Evolutionary conservation across 768 basidiomycete species (phyloP).

Genomic region (Clitopilus hobsonii): DNA sequence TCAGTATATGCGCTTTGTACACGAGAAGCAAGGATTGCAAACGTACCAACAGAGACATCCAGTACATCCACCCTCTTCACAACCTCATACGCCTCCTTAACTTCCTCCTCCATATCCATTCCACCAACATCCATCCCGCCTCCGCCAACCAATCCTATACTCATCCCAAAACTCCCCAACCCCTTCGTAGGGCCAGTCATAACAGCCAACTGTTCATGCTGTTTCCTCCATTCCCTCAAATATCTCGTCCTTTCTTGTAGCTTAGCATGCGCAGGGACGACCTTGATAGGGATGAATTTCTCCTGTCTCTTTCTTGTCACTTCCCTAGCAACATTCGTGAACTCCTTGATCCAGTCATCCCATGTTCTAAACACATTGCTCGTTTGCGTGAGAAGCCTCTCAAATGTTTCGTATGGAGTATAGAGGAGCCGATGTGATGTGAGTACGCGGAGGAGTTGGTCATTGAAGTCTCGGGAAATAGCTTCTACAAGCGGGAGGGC

Average conservation of each 20-base stretch:
- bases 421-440: conserved; percentile 90
- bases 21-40: not conserved
- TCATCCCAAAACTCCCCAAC: conserved; percentile 61
- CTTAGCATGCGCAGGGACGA: conserved; percentile 85
- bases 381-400: conserved; percentile 72
- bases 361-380: conserved; percentile 79
- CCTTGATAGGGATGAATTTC: conserved; percentile 96
- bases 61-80: conserved; percentile 95
- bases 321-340: conserved; percentile 89
- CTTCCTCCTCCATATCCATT: conserved; percentile 98
- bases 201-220: conserved; percentile 94
- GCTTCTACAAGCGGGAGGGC: conserved; percentile 97
- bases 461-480: conserved; percentile 96
- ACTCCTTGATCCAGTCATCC: conserved; percentile 90
- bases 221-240: conserved; percentile 88
- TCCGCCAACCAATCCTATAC: no score
- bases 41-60: conserved; percentile 85
- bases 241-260: conserved; percentile 86
- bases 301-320: conserved; percentile 86
- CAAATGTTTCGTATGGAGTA: conserved; percentile 92
- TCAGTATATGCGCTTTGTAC: conserved; percentile 1
- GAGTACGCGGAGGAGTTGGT: conserved; percentile 86
- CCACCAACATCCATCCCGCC: conserved; percentile 81
- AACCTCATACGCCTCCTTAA: conserved; percentile 94
- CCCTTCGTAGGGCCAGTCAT: conserved; percentile 97